Evolutionary conservation across 129 eudicot genomes (phyloP).

Genomic region (Ambrosia artemisiifolia): DNA sequence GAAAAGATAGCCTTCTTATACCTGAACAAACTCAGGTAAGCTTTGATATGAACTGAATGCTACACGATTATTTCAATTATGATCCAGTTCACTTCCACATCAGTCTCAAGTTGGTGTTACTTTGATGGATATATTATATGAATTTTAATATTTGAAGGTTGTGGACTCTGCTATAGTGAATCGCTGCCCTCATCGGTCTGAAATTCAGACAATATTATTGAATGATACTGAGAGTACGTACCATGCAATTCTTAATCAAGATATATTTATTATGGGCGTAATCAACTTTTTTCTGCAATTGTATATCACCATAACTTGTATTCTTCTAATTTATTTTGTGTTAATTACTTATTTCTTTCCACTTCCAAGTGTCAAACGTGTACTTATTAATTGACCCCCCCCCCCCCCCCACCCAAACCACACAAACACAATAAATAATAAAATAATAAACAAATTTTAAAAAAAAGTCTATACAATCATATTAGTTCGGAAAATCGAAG

Average conservation of each 20-base stretch:
- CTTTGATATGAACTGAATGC: slow-evolving; percentile 4
- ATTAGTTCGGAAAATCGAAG: background rate
- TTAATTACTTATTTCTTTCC: background rate
- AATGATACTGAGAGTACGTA: slow-evolving; percentile 61
- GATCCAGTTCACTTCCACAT: background rate
- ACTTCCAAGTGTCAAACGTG: background rate
- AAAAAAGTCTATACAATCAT: background rate
- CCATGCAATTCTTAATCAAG: background rate
- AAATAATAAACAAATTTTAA: no score
- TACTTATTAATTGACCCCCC: background rate
- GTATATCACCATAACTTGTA: background rate
- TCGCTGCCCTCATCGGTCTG: slow-evolving; percentile 81
- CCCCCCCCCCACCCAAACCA: background rate
- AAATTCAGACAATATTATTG: slow-evolving; percentile 73
- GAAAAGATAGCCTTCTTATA: slow-evolving; percentile 80
- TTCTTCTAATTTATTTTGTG: background rate
- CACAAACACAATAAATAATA: no score
- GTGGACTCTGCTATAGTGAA: slow-evolving; percentile 55
- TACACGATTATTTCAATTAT: background rate
- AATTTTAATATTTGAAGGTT: slow-evolving; percentile 44
- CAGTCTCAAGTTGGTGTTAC: background rate
- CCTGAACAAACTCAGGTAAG: slow-evolving; percentile 68
- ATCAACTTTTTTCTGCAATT: background rate
- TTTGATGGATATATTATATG: background rate
- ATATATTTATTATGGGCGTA: background rate